A percentile compares a stretch with the other conserved stretches of the same genome.
Conservation (phyloP, 139 green algal species). For the Closterium sp. region DNA sequence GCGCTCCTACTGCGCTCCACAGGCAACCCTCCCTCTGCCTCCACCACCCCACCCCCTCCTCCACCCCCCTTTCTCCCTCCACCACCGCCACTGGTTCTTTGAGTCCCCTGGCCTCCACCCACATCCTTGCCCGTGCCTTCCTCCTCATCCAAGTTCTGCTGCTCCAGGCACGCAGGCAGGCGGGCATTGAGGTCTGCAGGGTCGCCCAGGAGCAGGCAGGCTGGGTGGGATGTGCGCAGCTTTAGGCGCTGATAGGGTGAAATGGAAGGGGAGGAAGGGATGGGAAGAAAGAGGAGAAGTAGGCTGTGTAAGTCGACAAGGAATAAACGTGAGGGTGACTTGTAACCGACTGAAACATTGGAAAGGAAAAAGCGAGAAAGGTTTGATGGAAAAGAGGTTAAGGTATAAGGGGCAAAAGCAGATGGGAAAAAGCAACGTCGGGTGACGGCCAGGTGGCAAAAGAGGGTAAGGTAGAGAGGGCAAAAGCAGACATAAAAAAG, state of each 20-base stretch:
- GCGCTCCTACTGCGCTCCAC: not conserved
- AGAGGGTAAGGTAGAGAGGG: too few relatives aligned
- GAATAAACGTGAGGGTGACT: too few relatives aligned
- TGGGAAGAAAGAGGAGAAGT: not conserved
- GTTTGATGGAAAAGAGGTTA: too few relatives aligned
- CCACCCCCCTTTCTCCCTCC: too few relatives aligned
- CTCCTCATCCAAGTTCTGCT: not conserved
- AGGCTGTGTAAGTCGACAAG: not conserved
- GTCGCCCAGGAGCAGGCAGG: constrained; percentile 16
- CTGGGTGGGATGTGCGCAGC: constrained; percentile 28
- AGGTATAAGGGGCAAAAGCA: too few relatives aligned
- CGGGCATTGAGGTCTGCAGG: constrained; percentile 29
- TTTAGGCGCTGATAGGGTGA: constrained; percentile 13
- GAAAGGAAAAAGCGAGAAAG: not conserved
- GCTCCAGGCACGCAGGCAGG: constrained; percentile 33
- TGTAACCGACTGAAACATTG: too few relatives aligned
- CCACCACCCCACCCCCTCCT: not conserved
- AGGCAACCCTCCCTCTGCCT: not conserved
- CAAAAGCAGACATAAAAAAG: too few relatives aligned
- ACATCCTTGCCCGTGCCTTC: not conserved
- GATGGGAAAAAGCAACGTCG: too few relatives aligned
- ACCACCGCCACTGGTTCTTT: too few relatives aligned
- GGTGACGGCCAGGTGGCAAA: too few relatives aligned
- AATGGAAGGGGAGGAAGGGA: not conserved
- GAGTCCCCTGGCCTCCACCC: not conserved